These are phyloP conservation scores for Lentinula sp. DNA, from an alignment of 768 basidiomycete species.

Conservation along the genomic window DNA sequence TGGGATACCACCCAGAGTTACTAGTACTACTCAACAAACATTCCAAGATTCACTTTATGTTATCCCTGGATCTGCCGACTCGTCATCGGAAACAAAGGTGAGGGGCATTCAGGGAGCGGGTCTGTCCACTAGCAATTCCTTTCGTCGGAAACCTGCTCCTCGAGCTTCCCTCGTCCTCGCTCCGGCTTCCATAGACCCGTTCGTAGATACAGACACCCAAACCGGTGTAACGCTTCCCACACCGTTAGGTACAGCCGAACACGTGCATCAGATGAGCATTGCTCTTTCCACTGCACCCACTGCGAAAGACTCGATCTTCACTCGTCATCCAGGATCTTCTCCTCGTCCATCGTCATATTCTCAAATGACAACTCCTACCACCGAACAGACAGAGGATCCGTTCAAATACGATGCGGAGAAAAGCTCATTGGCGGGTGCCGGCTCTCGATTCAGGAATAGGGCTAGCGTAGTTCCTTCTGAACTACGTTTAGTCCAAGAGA, in stretches of 20 bases:
- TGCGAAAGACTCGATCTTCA: background rate
- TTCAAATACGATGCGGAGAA: background rate
- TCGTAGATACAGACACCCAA: slow-evolving; percentile 4
- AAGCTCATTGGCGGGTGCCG: background rate
- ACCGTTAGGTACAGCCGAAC: background rate
- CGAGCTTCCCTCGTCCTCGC: background rate
- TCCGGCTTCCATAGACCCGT: slow-evolving; percentile 9
- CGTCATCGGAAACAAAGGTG: slow-evolving; percentile 14
- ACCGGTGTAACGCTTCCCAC: background rate
- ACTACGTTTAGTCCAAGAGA: background rate
- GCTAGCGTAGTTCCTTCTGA: background rate
- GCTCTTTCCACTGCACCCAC: background rate
- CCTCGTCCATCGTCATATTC: background rate
- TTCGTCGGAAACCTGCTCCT: background rate
- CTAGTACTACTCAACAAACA: slow-evolving; percentile 17
- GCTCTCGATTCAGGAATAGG: background rate
- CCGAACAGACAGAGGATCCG: background rate
- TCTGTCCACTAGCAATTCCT: slow-evolving; percentile 6
- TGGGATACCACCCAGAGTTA: slow-evolving; percentile 31
- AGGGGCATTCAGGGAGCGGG: background rate
- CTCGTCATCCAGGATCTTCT: background rate
- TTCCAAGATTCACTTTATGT: slow-evolving; percentile 3
- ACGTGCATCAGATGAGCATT: slow-evolving; percentile 1
- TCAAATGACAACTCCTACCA: background rate
- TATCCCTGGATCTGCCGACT: slow-evolving; percentile 5